A percentile compares a stretch with the other conserved stretches of the same genome.
Conservation (phyloP, 345 rosid species). For the Rubroshorea leprosula region DNA sequence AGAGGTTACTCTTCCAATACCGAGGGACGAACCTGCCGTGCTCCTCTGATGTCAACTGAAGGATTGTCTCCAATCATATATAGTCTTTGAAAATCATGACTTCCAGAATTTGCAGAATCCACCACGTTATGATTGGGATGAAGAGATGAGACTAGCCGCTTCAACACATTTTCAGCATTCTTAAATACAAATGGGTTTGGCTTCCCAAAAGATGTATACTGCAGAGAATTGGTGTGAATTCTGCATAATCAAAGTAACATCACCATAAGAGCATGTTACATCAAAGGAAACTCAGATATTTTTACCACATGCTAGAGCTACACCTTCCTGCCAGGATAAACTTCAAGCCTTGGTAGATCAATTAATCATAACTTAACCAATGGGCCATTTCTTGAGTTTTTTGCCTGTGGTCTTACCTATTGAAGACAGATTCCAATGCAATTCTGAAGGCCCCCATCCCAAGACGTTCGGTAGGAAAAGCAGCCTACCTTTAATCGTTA, state of each 20-base stretch:
- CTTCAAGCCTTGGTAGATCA: background rate
- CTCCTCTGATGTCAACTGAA: constrained; percentile 66
- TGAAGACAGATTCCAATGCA: constrained; percentile 74
- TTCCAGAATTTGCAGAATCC: constrained; percentile 15
- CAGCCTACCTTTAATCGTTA: constrained; percentile 45
- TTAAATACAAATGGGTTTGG: constrained; percentile 75
- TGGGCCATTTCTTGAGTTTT: background rate
- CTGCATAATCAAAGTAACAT: constrained; percentile 29
- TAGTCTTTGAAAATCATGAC: constrained; percentile 45
- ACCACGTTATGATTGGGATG: background rate
- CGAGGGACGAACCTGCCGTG: constrained; percentile 42
- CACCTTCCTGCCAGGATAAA: too few relatives aligned
- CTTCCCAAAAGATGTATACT: constrained; percentile 67
- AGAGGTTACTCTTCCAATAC: background rate
- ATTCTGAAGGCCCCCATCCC: constrained; percentile 94
- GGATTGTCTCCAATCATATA: constrained; percentile 93
- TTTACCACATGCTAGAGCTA: too few relatives aligned
- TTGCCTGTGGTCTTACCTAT: constrained; percentile 39
- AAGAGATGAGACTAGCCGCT: constrained; percentile 36
- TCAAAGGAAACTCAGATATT: background rate
- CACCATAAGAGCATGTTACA: constrained; percentile 8
- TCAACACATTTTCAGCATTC: constrained; percentile 53
- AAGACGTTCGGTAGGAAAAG: constrained; percentile 79
- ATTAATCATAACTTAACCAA: background rate
- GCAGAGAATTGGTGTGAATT: constrained; percentile 43